These are phyloP conservation scores for Boletus subcaerulescens DNA, from an alignment of 768 basidiomycete species.

Conservation along the genomic window DNA sequence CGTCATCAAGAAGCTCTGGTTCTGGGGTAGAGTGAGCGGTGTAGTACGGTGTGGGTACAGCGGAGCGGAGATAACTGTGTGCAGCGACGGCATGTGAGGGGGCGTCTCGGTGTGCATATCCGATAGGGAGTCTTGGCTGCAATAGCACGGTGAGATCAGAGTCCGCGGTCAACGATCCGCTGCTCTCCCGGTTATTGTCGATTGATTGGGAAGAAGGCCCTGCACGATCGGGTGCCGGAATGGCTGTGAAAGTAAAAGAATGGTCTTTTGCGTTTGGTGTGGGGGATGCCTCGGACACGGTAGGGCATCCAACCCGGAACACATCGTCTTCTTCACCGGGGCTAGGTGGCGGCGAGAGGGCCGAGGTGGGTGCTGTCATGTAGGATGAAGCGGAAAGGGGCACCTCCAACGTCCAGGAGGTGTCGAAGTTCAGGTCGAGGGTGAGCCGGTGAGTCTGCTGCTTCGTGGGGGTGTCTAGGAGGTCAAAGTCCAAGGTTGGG, in stretches of 20 bases:
- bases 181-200: not conserved
- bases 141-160: constrained; percentile 23
- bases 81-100: constrained; percentile 8
- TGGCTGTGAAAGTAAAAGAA: constrained; percentile 10
- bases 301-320: not conserved
- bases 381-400: constrained; percentile 23
- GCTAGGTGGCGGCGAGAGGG: constrained; percentile 8
- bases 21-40: constrained; percentile 33
- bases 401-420: constrained; percentile 15
- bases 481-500: no score
- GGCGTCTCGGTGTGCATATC: constrained; percentile 11
- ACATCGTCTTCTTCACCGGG: constrained; percentile 12
- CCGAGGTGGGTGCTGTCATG: constrained; percentile 4
- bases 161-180: constrained; percentile 16
- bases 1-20: constrained; percentile 16
- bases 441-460: constrained; percentile 8
- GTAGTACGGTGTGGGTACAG: constrained; percentile 31
- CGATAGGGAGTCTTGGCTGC: constrained; percentile 6
- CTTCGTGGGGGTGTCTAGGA: no score
- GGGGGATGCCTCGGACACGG: constrained; percentile 2
- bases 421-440: constrained; percentile 23
- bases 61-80: constrained; percentile 20
- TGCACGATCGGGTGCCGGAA: constrained; percentile 1
- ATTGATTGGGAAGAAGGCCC: not conserved
- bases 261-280: not conserved